Percentiles rank a stretch among this genome's conserved stretches.
Evolutionary conservation across 768 basidiomycete genomes (phyloP).

Genomic region (Daedaleopsis sinensis): DNA sequence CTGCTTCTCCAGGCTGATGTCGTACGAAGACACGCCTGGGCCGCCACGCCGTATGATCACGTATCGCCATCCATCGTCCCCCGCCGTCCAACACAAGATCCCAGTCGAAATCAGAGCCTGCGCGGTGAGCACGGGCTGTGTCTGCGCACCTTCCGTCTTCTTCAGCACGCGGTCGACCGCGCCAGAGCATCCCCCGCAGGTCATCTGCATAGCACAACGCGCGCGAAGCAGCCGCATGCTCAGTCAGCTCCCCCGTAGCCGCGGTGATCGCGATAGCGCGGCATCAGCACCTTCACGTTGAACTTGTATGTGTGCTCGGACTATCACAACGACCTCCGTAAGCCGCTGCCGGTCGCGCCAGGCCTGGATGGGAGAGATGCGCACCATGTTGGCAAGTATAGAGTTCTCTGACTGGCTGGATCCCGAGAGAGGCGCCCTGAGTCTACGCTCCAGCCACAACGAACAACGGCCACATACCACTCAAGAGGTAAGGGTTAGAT

Average conservation of each 20-base stretch:
- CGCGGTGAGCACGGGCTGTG: neutral
- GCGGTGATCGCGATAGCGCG: neutral
- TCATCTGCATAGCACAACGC: conserved; percentile 61
- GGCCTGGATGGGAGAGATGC: neutral
- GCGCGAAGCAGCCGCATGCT: neutral
- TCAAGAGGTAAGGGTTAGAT: neutral
- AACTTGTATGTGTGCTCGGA: conserved; percentile 66
- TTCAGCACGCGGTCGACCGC: conserved; percentile 76
- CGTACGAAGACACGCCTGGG: conserved; percentile 59
- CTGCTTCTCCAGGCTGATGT: conserved; percentile 69
- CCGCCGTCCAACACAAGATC: neutral
- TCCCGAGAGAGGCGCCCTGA: neutral
- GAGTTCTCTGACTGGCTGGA: neutral
- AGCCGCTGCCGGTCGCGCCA: neutral
- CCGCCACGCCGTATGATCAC: neutral
- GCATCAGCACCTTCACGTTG: conserved; percentile 69
- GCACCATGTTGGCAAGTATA: conserved; percentile 17
- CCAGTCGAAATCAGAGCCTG: neutral
- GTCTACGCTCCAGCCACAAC: neutral
- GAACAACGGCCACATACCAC: neutral
- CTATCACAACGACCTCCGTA: conserved; percentile 10
- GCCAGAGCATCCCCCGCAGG: conserved; percentile 84
- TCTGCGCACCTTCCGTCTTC: conserved; percentile 54
- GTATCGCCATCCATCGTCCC: neutral
- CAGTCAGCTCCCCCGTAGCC: conserved; percentile 10